Conservation (phyloP, 2,329 filamentous ascomycete species). For the Claviceps sp. region DNA sequence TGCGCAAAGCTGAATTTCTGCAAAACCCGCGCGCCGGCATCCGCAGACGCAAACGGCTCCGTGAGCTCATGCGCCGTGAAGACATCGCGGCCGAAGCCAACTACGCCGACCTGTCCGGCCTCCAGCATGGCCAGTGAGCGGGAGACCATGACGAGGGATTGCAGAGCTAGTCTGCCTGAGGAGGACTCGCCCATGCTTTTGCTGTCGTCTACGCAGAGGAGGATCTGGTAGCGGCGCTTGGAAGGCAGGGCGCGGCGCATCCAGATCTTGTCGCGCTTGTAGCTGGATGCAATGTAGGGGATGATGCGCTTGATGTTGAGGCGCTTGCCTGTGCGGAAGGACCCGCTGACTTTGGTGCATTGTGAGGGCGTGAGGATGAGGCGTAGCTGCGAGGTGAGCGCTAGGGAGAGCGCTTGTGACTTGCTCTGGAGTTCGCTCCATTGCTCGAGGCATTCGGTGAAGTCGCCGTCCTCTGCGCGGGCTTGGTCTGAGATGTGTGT, state of each 20-base stretch:
- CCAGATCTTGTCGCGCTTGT: conserved; percentile 99
- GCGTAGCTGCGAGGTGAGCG: conserved; percentile 85
- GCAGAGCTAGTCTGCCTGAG: conserved; percentile 71
- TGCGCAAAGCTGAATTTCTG: conserved; percentile 77
- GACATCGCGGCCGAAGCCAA: conserved; percentile 77
- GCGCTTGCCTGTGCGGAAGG: conserved; percentile 93
- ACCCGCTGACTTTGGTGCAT: conserved; percentile 89
- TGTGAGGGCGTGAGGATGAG: conserved; percentile 90
- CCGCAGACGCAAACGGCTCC: conserved; percentile 55
- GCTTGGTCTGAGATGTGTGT: conserved; percentile 50
- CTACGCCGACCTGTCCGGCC: conserved; percentile 80
- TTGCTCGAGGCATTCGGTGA: conserved; percentile 50
- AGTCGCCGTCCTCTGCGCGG: conserved; percentile 33
- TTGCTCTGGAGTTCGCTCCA: conserved; percentile 77
- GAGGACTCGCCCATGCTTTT: conserved; percentile 79
- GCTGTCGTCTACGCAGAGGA: conserved; percentile 93
- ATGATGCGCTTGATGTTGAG: conserved; percentile 99
- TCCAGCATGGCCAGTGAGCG: conserved; percentile 85
- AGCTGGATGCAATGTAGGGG: conserved; percentile 93
- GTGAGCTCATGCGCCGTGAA: conserved; percentile 79
- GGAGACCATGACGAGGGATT: conserved; percentile 84
- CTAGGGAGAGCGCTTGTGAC: conserved; percentile 75
- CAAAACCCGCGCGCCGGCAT: conserved; percentile 69
- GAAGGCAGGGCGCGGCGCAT: conserved; percentile 85
- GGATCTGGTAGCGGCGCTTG: conserved; percentile 91